These are phyloP conservation scores for Flaveria sonorensis DNA, from an alignment of 129 eudicot genomes.

Conservation along the genomic window DNA sequence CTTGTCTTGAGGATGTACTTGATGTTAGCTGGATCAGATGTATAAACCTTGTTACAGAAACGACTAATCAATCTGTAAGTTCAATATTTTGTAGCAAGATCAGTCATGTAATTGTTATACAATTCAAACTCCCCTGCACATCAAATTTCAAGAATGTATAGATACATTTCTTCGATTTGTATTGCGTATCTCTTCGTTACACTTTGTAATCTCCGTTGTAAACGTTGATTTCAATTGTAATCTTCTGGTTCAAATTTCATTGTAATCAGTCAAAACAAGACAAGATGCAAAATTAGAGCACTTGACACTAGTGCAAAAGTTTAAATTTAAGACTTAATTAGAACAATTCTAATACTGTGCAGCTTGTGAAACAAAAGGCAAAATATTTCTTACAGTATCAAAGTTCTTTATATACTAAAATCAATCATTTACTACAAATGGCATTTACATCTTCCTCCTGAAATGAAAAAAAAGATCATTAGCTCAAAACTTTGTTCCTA, in stretches of 20 bases:
- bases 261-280: too few relatives aligned
- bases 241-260: too few relatives aligned
- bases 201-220: too few relatives aligned
- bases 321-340: background rate
- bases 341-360: background rate
- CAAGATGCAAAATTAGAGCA: too few relatives aligned
- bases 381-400: constrained; percentile 16
- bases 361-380: constrained; percentile 17
- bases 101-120: constrained; percentile 46
- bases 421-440: constrained; percentile 11
- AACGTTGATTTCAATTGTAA: too few relatives aligned
- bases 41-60: constrained; percentile 49
- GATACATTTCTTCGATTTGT: too few relatives aligned
- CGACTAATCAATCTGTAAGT: constrained; percentile 51
- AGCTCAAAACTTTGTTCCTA: constrained; percentile 20
- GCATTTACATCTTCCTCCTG: constrained; percentile 41
- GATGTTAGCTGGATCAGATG: constrained; percentile 25
- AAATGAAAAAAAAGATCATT: constrained; percentile 23
- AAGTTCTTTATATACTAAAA: constrained; percentile 12
- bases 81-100: constrained; percentile 44
- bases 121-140: too few relatives aligned
- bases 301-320: too few relatives aligned
- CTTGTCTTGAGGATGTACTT: constrained; percentile 22
- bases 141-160: too few relatives aligned
- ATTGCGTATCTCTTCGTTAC: too few relatives aligned